Evolutionary conservation across 1,284 basidiomycete genomes (phyloP).

Genomic region (Apiotrichum sp.): DNA sequence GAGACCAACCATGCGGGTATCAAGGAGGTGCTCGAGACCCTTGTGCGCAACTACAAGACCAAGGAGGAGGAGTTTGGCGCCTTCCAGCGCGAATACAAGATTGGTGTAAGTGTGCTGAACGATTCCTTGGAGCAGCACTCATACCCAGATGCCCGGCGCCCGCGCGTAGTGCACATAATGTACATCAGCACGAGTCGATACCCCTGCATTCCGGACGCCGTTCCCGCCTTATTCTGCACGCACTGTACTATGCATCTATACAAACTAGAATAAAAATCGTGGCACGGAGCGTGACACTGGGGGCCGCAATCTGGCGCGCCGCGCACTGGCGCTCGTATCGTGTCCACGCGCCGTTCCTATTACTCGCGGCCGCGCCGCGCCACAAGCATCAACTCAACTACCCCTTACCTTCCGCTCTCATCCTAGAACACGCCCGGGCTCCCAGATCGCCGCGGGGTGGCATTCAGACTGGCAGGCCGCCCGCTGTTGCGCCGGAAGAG

Average conservation of each 20-base stretch:
- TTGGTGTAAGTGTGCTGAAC: slow-evolving; percentile 49
- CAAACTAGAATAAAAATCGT: background rate
- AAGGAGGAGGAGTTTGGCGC: slow-evolving; percentile 78
- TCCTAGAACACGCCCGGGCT: background rate
- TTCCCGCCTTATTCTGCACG: background rate
- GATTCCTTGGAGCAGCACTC: no score
- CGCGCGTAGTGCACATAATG: slow-evolving; percentile 4
- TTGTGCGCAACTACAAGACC: slow-evolving; percentile 76
- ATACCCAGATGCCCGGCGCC: slow-evolving; percentile 11
- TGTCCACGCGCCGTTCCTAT: no score
- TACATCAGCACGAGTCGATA: slow-evolving; percentile 1
- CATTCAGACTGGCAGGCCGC: slow-evolving; percentile 13
- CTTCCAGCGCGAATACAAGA: slow-evolving; percentile 77
- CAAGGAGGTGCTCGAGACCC: slow-evolving; percentile 64
- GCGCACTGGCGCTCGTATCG: no score
- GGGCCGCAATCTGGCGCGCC: no score
- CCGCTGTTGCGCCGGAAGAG: slow-evolving; percentile 31
- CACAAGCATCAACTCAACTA: no score
- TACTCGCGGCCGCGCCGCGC: no score
- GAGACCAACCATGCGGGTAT: slow-evolving; percentile 84
- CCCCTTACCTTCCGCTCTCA: no score
- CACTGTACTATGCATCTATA: slow-evolving; percentile 7
- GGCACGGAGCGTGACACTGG: no score
- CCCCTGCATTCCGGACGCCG: slow-evolving; percentile 12
- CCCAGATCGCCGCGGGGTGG: slow-evolving; percentile 12